Evolutionary conservation across 225 moss, liverwort and hornwort genomes (phyloP), one percentile per base, ranked within the genome.

Genomic region (Marchantia polymorpha): DNA sequence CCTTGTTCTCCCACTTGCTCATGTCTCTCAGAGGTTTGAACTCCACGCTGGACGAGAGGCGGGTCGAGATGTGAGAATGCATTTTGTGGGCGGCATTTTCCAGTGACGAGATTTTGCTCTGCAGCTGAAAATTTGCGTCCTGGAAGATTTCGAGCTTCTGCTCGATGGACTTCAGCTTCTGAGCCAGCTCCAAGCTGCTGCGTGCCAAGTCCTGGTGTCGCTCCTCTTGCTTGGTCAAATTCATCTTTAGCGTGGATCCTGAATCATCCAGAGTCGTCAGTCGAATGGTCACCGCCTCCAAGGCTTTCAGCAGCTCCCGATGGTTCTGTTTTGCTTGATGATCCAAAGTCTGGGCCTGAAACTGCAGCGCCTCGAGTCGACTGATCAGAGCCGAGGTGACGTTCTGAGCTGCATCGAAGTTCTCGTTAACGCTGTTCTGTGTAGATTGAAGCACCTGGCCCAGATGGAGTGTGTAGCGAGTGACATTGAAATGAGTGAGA

Each of bases 21-120:
- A 82, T 31, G 67, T 86, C 91, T 27, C 81, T 84, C 65, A 89
- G 83, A 7, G 85, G 74, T 6, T 39, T 64, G 65, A 84, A 84
- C 64, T 69, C 73, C 61, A 80, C 64, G 64, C 29, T 72, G 54
- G 13, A n/a, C 16, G 69, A 53, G 5, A 81, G 26, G 17, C 81
- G 53, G n/a, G 56, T 31, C 23, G 79, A 75, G 20, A 79, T 26
- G 27, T 27, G 78, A 4, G 66, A 25, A 9, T 76, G 73, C 68
- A 26, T 49, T 30, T 60, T 22, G 13, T 59, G 12, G 13, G 54
- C 67, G 20, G 68, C 12, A 15, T n/a, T 76, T 17, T 54, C 47
- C 22, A 70, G 69, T 0, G 70, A 29, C 6, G 56, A 59, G 10
- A 72, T 55, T 30, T 79, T 72, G 27, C 71, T 79, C 59, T 77